phyloP scores from a whole-genome alignment of 768 basidiomycete species.

The Tulasnella calospora region DNA sequence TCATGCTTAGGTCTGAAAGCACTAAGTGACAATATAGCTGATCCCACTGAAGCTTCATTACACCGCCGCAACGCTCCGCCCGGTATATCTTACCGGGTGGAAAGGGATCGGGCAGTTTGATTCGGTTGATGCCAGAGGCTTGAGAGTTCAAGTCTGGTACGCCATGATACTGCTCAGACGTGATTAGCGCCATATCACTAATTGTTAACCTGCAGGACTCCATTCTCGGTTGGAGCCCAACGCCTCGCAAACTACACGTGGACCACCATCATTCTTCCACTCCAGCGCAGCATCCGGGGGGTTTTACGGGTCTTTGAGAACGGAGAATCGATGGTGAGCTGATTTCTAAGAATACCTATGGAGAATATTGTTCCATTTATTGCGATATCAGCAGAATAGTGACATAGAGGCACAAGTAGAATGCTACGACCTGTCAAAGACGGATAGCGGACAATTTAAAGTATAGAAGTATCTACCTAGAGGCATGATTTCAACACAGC shows the following conservation, averaged over 20 bases:
- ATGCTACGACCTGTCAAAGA: neutral
- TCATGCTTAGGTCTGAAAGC: neutral
- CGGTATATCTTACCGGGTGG: neutral
- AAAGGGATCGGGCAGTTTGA: neutral
- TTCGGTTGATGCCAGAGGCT: neutral
- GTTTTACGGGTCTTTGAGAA: neutral
- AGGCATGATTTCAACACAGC: too few species aligned
- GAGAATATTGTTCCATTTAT: too few species aligned
- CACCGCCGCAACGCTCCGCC: neutral
- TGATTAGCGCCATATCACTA: neutral
- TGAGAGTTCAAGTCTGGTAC: neutral
- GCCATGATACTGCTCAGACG: neutral
- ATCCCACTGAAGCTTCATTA: neutral
- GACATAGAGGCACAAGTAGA: neutral
- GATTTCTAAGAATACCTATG: too few species aligned
- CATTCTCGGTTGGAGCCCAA: neutral
- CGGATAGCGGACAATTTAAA: too few species aligned
- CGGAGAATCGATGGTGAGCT: neutral
- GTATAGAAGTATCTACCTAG: too few species aligned
- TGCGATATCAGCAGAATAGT: neutral
- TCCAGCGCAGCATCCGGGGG: neutral
- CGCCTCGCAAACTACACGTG: neutral
- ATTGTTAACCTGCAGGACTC: too few species aligned
- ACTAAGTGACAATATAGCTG: neutral
- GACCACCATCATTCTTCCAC: neutral